Conservation (phyloP, 495 filamentous ascomycete genomes). For the Trichoderma asperelloides region DNA sequence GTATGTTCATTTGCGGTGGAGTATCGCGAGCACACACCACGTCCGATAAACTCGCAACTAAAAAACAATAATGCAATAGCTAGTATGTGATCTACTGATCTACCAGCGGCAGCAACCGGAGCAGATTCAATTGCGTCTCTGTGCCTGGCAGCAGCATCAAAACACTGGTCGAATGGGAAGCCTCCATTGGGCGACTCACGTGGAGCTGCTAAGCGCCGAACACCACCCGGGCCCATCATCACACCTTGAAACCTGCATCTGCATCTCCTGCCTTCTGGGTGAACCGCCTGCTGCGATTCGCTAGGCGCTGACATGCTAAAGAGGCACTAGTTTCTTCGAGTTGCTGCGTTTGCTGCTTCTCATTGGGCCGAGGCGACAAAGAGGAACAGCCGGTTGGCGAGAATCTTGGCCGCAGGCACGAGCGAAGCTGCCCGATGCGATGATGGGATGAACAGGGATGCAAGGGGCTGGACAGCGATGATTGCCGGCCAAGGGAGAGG, state of each 20-base stretch:
- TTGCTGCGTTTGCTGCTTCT: background rate
- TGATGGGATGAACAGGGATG: background rate
- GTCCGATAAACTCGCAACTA: no score
- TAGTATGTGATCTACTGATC: background rate
- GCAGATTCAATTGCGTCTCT: no score
- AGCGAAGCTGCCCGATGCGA: background rate
- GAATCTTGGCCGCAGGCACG: background rate
- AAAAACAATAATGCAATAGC: background rate
- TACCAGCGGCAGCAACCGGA: no score
- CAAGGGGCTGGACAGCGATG: background rate
- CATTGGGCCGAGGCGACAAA: background rate
- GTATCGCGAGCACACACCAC: no score
- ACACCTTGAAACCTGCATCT: slow-evolving; percentile 1
- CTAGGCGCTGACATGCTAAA: background rate
- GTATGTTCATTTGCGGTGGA: no score
- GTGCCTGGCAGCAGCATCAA: background rate
- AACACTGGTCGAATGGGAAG: background rate
- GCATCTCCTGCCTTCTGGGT: background rate
- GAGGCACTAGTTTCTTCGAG: slow-evolving; percentile 2
- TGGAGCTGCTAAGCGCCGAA: background rate
- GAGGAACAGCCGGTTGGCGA: background rate
- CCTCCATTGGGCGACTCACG: background rate
- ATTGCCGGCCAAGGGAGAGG: background rate
- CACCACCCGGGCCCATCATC: background rate
- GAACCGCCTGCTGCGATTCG: background rate